Base-by-base conservation (phyloP, 345 rosid species). In the Bruguiera sexangula region DNA sequence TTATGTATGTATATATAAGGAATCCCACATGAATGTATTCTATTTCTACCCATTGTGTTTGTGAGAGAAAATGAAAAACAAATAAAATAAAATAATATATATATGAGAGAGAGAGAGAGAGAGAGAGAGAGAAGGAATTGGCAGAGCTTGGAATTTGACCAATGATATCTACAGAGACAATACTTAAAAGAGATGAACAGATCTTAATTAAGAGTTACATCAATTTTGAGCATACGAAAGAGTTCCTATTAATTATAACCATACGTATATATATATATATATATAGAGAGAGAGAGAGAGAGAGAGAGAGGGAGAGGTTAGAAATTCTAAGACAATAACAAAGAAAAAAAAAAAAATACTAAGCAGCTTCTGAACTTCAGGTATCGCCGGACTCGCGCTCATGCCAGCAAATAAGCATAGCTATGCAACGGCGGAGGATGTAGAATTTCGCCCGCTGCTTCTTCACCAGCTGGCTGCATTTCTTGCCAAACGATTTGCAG, bases 341-440 rank as follows among this genome's bases (percentile, higher is more conserved):
- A 56, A 43, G 13, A 13, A 3, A 43, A 5, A 19, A 7, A 6
- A 20, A 53, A 6, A 43, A 19, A 1, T 1, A 39, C 9, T 6
- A 56, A 34, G n/a, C 5, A 24, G 6, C 21, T 54, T 30, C 21
- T 21, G 19, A 30, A 2, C 8, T 27, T 64, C 66, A 66, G 6
- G 52, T 34, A 16, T 73, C 63, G 39, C 48, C 65, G 55, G 62
- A 55, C 20, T 77, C 81, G 6, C 83, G 86, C 60, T 82, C 88
- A 31, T 82, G 89, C 75, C 89, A 85, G 67, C 96, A 90, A 57
- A 90, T 70, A 37, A 90, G 86, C 88, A 90, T 83, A 21, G 93
- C 88, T 32, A 90, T 79, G 83, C 96, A 90, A 54, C 96, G 89
- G 53, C 93, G 87, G 69, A 90, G 84, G 82, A 90, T 86, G 78